Evolutionary conservation across 768 basidiomycete genomes (phyloP).

Genomic region (Leccinum variicolor): DNA sequence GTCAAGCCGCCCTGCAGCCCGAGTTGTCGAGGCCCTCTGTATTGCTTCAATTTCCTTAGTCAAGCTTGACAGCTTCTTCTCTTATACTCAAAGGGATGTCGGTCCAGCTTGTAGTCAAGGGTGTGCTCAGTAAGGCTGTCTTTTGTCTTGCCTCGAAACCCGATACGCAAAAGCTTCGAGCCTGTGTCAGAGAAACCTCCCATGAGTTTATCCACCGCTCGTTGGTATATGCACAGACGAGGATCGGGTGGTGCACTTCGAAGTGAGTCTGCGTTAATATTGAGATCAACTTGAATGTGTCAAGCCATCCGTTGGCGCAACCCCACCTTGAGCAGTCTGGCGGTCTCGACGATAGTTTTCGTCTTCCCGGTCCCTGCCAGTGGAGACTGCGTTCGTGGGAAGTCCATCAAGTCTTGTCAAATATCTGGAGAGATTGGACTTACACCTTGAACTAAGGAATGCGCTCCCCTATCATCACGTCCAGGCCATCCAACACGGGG

Average conservation of each 20-base stretch:
- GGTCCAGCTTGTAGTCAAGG: slow-evolving; percentile 58
- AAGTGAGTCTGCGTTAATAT: slow-evolving; percentile 56
- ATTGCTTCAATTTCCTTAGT: slow-evolving; percentile 20
- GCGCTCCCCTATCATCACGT: slow-evolving; percentile 78
- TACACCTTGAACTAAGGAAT: slow-evolving; percentile 87
- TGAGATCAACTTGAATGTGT: not conserved
- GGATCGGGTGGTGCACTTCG: slow-evolving; percentile 74
- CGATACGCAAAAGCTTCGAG: slow-evolving; percentile 75
- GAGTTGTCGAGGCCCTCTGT: slow-evolving; percentile 14
- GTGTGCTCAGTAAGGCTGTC: slow-evolving; percentile 53
- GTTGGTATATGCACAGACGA: slow-evolving; percentile 92
- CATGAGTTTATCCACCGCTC: slow-evolving; percentile 87
- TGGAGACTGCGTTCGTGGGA: slow-evolving; percentile 56
- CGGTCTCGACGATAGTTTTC: slow-evolving; percentile 82
- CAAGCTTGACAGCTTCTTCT: slow-evolving; percentile 26
- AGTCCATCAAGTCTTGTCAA: not conserved
- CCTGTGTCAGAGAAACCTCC: slow-evolving; percentile 61
- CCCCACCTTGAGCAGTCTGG: slow-evolving; percentile 73
- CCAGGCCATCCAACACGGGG: slow-evolving; percentile 61
- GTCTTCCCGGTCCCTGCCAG: slow-evolving; percentile 81
- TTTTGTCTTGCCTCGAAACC: slow-evolving; percentile 57
- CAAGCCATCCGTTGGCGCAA: not conserved
- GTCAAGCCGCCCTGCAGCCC: slow-evolving; percentile 21
- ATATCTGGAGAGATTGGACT: slow-evolving; percentile 18
- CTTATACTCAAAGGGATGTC: slow-evolving; percentile 51